Percentiles rank a stretch among this genome's conserved stretches.
These are phyloP conservation scores for Leccinellum luteum DNA, from an alignment of 768 basidiomycete genomes.

Conservation along the genomic window DNA sequence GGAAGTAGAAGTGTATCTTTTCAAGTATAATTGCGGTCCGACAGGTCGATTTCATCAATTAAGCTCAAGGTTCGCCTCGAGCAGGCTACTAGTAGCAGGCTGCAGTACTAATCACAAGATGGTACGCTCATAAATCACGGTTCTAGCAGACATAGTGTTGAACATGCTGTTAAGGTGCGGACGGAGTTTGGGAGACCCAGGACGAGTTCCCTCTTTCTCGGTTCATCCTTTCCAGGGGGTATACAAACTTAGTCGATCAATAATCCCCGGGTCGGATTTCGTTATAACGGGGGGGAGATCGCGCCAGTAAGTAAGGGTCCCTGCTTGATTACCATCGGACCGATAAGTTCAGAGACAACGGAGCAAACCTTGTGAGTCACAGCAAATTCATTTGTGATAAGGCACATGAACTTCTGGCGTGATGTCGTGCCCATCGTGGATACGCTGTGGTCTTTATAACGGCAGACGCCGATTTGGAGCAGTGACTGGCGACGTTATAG, in stretches of 20 bases:
- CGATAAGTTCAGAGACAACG: background rate
- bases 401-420: background rate
- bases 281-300: slow-evolving; percentile 11
- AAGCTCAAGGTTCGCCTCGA: slow-evolving; percentile 1
- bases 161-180: slow-evolving; percentile 16
- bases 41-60: background rate
- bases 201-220: background rate
- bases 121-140: background rate
- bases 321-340: background rate
- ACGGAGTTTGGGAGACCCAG: slow-evolving; percentile 5
- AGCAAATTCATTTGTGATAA: background rate
- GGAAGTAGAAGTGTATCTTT: too few relatives aligned
- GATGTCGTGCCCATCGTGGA: background rate
- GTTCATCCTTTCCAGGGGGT: too few relatives aligned
- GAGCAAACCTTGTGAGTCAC: background rate
- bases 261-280: background rate
- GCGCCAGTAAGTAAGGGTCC: slow-evolving; percentile 3
- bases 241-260: too few relatives aligned
- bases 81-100: background rate
- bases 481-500: too few relatives aligned
- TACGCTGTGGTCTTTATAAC: background rate
- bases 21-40: background rate
- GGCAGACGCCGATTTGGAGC: background rate
- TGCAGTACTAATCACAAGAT: too few relatives aligned
- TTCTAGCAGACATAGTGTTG: background rate